phyloP scores from a whole-genome alignment of 768 basidiomycete species.

The Pulveroboletus frians region DNA sequence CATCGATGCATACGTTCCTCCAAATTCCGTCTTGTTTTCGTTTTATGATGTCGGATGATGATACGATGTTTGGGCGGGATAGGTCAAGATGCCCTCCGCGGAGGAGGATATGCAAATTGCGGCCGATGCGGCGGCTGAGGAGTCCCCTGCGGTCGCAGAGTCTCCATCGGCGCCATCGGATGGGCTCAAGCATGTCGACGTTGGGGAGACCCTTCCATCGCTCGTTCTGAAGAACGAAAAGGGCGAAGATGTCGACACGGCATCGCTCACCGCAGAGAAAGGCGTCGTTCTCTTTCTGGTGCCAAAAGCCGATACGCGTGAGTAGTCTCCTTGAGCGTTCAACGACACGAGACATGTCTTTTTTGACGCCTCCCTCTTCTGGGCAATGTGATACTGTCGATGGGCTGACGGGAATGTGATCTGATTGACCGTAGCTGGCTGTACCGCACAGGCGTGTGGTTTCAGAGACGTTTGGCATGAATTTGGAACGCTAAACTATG shows the following conservation, averaged over 20 bases:
- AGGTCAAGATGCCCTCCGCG: conserved; percentile 18
- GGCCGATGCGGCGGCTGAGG: conserved; percentile 1
- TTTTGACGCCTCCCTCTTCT: background rate
- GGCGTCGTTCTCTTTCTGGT: conserved; percentile 81
- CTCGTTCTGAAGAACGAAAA: conserved; percentile 81
- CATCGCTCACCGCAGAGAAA: conserved; percentile 56
- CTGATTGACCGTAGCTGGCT: conserved; percentile 54
- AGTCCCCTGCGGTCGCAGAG: conserved; percentile 1
- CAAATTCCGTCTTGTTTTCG: too few relatives aligned
- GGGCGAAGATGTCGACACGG: conserved; percentile 69
- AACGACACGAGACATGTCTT: background rate
- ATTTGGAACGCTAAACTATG: conserved; percentile 58
- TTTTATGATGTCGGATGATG: background rate
- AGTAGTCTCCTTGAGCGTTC: conserved; percentile 23
- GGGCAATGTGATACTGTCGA: background rate
- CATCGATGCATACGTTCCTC: too few relatives aligned
- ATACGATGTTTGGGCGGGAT: background rate
- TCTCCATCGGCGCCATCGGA: background rate
- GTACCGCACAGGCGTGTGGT: conserved; percentile 89
- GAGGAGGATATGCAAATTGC: conserved; percentile 8
- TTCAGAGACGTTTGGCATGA: conserved; percentile 82
- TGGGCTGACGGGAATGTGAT: conserved; percentile 2
- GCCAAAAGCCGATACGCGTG: conserved; percentile 83
- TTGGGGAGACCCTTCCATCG: conserved; percentile 73
- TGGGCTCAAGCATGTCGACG: conserved; percentile 39